Percentiles rank a stretch among this genome's conserved stretches.
phyloP scores from a whole-genome alignment of 2,329 filamentous ascomycete genomes.

The Phaeosphaeria sp. region DNA sequence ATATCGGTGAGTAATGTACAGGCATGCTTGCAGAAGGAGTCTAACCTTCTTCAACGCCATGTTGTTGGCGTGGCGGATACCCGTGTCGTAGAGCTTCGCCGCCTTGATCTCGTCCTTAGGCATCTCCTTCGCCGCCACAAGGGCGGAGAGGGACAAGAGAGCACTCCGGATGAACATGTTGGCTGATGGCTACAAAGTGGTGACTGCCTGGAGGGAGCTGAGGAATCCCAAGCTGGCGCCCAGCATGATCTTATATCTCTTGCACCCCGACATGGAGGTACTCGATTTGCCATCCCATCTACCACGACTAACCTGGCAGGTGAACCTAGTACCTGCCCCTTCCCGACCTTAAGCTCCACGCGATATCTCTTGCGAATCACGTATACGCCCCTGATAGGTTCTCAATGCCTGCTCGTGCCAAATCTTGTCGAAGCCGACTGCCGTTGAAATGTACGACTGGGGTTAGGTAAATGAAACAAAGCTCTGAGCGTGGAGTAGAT shows the following conservation, averaged over 20 bases:
- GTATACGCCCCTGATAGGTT: constrained; percentile 25
- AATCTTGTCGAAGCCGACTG: constrained; percentile 28
- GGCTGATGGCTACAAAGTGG: constrained; percentile 9
- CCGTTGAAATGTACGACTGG: constrained; percentile 34
- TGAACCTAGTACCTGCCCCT: constrained; percentile 35
- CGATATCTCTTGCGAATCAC: constrained; percentile 13
- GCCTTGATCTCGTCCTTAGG: constrained; percentile 43
- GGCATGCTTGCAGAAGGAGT: background rate
- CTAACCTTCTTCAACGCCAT: constrained; percentile 43
- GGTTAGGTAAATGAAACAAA: constrained; percentile 37
- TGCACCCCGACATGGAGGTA: constrained; percentile 12
- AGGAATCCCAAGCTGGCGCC: background rate
- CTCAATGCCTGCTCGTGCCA: constrained; percentile 15
- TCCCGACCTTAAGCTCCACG: constrained; percentile 25
- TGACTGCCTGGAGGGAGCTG: constrained; percentile 2
- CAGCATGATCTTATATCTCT: constrained; percentile 29
- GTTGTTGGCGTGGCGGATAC: constrained; percentile 48
- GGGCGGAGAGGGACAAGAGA: constrained; percentile 42
- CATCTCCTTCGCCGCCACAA: constrained; percentile 44
- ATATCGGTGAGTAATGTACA: background rate
- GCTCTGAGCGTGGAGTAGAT: constrained; percentile 27
- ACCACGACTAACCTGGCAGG: constrained; percentile 36
- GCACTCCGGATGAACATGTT: constrained; percentile 39
- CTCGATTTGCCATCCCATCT: constrained; percentile 11
- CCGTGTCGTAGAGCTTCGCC: constrained; percentile 49